Evolutionary conservation across 306 rosid species (phyloP), one percentile per base, ranked within the genome.

Genomic region (Cicer bijugum): DNA sequence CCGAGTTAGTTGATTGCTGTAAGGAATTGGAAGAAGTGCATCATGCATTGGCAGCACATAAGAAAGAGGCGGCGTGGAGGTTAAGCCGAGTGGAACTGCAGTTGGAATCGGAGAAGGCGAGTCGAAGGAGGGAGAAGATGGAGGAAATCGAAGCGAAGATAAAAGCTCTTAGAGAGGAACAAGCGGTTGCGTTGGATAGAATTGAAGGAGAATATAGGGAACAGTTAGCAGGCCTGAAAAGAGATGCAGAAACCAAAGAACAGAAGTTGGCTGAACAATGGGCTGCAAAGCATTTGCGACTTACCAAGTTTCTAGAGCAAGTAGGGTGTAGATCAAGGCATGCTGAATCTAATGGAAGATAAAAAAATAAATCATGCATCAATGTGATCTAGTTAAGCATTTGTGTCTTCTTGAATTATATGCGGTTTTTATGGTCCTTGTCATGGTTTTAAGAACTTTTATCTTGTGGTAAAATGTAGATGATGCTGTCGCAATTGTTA

Each of bases 231-330:
- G 97, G 91, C 57, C 67, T 93, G 71, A 88, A 88, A 81, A 88
- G 93, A 77, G 98, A 93, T 57, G 98, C 96, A 8, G 96, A 93
- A 75, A 82, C 84, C 42, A 93, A 93, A 81, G 98, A 93, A 82
- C 98, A 91, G 75, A 93, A 93, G 81, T 52, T 93, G 88, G 87
- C 96, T 63, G 98, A 93, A 63, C 98, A 91, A 82, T 91, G 97
- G 98, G 82, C 90, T 55, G 90, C 96, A 0, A 91, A 89, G 76
- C 98, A 93, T 81, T 28, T 73, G 74, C 89, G 91, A 56, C 90
- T 93, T 9, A 63, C 87, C 0, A 88, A 84, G 78, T 89, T 93
- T 85, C 91, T 93, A 16, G 97, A 91, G 77, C 98, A 91, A 75
- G 76, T 80, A 80, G 93, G 96, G 0, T 85, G 96, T 85, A 82